Conservation (phyloP, 768 basidiomycete species). For the Tulasnella sp. region DNA sequence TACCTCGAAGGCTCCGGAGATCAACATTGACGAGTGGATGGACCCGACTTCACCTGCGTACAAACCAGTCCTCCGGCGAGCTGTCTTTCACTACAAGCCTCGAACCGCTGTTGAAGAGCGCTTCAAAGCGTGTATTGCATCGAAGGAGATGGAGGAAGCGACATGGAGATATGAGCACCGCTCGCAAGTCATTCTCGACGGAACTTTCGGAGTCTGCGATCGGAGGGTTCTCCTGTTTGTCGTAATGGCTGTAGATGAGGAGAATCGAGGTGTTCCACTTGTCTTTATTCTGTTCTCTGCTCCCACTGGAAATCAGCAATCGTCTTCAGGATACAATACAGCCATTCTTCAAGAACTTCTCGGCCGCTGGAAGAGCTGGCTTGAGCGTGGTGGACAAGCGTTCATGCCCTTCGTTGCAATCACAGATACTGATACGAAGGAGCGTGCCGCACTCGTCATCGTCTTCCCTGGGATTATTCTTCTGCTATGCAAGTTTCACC, state of each 20-base stretch:
- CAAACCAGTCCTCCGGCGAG: background rate
- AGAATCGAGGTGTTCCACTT: background rate
- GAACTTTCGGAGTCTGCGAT: constrained; percentile 10
- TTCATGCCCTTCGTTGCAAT: constrained; percentile 22
- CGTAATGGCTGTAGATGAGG: constrained; percentile 10
- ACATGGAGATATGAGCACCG: constrained; percentile 31
- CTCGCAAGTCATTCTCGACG: constrained; percentile 7
- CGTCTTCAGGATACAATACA: constrained; percentile 18
- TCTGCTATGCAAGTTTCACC: constrained; percentile 30
- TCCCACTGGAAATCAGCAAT: background rate
- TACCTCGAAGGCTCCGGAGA: background rate
- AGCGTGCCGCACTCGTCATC: constrained; percentile 24
- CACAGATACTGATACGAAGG: constrained; percentile 29
- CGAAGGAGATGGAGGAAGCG: constrained; percentile 32
- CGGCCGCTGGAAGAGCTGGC: constrained; percentile 18
- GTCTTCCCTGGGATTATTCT: constrained; percentile 23
- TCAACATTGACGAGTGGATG: constrained; percentile 27
- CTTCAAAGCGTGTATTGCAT: constrained; percentile 25
- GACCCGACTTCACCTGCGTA: constrained; percentile 11
- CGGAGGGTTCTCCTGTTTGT: constrained; percentile 2
- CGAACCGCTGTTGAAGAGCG: background rate
- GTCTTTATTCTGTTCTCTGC: constrained; percentile 12
- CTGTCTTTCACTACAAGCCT: constrained; percentile 23
- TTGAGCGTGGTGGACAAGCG: constrained; percentile 9
- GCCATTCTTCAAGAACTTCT: constrained; percentile 21